Conservation (phyloP, 345 rosid species). For the Ceriops decandra region DNA sequence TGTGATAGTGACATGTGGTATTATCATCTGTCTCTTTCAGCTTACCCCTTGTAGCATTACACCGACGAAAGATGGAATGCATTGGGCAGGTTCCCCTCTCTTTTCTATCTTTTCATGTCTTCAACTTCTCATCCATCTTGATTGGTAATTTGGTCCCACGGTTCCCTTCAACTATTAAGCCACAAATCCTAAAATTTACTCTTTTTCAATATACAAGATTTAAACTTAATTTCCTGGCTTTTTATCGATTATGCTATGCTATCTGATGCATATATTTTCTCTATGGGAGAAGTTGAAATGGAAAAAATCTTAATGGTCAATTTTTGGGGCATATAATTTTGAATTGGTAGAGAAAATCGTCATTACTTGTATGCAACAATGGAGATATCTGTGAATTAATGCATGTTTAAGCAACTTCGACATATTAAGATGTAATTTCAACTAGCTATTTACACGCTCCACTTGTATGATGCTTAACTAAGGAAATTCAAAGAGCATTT, state of each 20-base stretch:
- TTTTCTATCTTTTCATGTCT: conserved; percentile 37
- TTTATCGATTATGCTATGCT: neutral
- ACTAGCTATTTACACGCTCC: too few relatives aligned
- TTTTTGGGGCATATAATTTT: too few relatives aligned
- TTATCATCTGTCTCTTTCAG: conserved; percentile 52
- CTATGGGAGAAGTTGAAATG: too few relatives aligned
- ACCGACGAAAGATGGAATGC: conserved; percentile 72
- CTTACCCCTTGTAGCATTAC: conserved; percentile 68
- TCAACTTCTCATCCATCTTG: neutral
- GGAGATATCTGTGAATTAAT: neutral
- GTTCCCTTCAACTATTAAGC: conserved; percentile 8
- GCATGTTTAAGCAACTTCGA: too few relatives aligned
- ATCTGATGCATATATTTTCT: neutral
- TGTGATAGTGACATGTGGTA: conserved; percentile 61
- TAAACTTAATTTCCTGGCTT: too few relatives aligned
- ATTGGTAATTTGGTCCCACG: neutral
- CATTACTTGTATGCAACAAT: neutral
- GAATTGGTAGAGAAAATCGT: too few relatives aligned
- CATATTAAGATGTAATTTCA: too few relatives aligned
- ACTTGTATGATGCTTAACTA: too few relatives aligned
- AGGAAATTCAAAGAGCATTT: too few relatives aligned
- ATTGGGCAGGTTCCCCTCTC: conserved; percentile 38
- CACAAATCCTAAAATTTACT: neutral
- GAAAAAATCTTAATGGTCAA: too few relatives aligned
- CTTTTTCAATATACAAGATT: neutral